These are phyloP conservation scores for Selaginella moellendorffii DNA, from an alignment of 75 land plant species.

Conservation along the genomic window DNA sequence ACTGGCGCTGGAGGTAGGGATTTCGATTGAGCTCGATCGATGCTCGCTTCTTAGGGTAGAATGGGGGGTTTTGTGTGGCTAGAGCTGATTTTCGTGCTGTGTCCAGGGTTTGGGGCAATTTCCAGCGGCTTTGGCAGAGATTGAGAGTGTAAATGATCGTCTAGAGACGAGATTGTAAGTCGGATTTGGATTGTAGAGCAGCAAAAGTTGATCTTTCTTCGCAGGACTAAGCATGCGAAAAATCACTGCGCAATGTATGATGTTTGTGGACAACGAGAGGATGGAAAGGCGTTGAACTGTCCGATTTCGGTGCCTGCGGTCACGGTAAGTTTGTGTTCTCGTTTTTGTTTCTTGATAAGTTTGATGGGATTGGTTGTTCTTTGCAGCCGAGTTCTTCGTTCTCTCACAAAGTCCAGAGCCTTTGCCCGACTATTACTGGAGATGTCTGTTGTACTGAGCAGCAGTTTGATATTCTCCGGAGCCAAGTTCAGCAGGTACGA, in stretches of 20 bases:
- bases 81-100: no score
- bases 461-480: slow-evolving; percentile 59
- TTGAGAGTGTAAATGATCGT: neutral
- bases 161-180: neutral
- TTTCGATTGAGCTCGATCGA: no score
- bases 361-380: neutral
- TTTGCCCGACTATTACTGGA: slow-evolving; percentile 82
- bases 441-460: slow-evolving; percentile 75
- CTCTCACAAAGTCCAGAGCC: slow-evolving; percentile 80
- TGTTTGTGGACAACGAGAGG: slow-evolving; percentile 56
- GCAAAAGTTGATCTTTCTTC: neutral
- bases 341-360: neutral
- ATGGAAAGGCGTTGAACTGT: slow-evolving; percentile 77
- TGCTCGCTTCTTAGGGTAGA: no score
- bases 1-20: no score
- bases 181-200: neutral
- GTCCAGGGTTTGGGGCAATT: neutral
- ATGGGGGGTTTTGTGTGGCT: no score
- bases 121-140: neutral
- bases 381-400: slow-evolving; percentile 65
- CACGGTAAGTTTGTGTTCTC: slow-evolving; percentile 32
- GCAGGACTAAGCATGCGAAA: slow-evolving; percentile 26
- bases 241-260: slow-evolving; percentile 83
- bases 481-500: slow-evolving; percentile 70
- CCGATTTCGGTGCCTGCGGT: slow-evolving; percentile 47